Base-by-base conservation (phyloP, 371 early-diverging fungal species). In the Haplosporangium sp. region DNA sequence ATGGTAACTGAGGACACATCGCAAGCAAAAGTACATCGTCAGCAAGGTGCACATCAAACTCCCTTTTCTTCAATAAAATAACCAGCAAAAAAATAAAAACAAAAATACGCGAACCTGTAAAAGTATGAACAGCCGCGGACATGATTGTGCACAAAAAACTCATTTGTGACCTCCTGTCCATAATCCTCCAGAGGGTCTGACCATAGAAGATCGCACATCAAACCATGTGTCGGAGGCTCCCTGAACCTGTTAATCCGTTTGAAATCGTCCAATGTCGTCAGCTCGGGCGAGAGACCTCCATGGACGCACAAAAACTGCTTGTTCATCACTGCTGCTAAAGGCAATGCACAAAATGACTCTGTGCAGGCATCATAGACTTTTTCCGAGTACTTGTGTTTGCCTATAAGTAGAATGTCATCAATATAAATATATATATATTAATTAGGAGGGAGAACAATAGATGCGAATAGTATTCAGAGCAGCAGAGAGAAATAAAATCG, bases 121-220 rank as follows among this genome's bases (percentile, higher is more conserved):
- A 94, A 96, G 83, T 95, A 98, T 1, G 97, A 96, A 71, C 98
- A 98, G 1, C 98, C 98, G 67, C 99, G 87, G 29, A 95, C 95
- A 63, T 92, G 88, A 76, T 67, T 93, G 84, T 95, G 95, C 40
- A 92, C 82, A 80, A 95, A 98, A 51, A 87, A 85, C 59, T 93
- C 93, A 58, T 87, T 87, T 7, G 88, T 91, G 59, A 90, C 87
- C 80, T 97, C 97, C 66, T 93, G 90, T n/a, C 95, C 97, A 90
- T 95, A 97, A 64, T 95, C 96, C 76, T 95, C 96, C 61, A 93
- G 83, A 41, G 99, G 99, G 85, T 99, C 99, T 7, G 99, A 92
- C 99, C 99, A 99, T 51, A 99, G 83, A 18, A 98, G 81, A 87
- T 99, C 99, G 79, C 98, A 96, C 94, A 99, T 94, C 50, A 97